Conservation (phyloP, 768 basidiomycete genomes). For the Cyclocybe aegerita region DNA sequence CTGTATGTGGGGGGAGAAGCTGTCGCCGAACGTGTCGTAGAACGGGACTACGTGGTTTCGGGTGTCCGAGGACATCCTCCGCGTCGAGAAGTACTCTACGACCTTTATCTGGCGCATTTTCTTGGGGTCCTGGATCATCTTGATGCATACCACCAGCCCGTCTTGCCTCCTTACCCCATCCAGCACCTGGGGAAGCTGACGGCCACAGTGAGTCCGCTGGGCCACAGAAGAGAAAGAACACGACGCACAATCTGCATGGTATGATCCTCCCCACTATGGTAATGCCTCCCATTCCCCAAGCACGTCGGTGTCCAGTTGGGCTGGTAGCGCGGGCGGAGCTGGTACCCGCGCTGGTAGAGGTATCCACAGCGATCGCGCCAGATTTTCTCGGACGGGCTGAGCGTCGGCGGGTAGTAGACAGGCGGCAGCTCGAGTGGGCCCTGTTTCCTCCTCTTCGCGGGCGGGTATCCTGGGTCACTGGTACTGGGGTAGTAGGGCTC, state of each 20-base stretch:
- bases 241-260: slow-evolving; percentile 25
- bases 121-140: slow-evolving; percentile 22
- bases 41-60: slow-evolving; percentile 26
- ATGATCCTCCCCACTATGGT: slow-evolving; percentile 25
- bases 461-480: slow-evolving; percentile 5
- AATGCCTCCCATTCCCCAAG: slow-evolving; percentile 20
- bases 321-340: slow-evolving; percentile 25
- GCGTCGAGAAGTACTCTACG: slow-evolving; percentile 21
- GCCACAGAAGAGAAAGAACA: background rate
- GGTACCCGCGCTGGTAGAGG: slow-evolving; percentile 23
- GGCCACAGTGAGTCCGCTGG: background rate
- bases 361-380: slow-evolving; percentile 28
- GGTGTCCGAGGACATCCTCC: slow-evolving; percentile 17
- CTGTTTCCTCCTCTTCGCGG: slow-evolving; percentile 12
- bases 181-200: slow-evolving; percentile 25
- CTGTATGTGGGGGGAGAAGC: slow-evolving; percentile 19
- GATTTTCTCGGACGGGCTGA: slow-evolving; percentile 23
- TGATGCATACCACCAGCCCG: slow-evolving; percentile 27
- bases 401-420: slow-evolving; percentile 20
- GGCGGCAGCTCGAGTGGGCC: slow-evolving; percentile 8
- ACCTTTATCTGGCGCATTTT: slow-evolving; percentile 25
- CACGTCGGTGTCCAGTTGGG: slow-evolving; percentile 23
- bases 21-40: slow-evolving; percentile 21
- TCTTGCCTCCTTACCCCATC: slow-evolving; percentile 24
- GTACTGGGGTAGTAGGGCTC: slow-evolving; percentile 5